phyloP scores from a whole-genome alignment of 208 protist genomes.

The Polymyxa betae region DNA sequence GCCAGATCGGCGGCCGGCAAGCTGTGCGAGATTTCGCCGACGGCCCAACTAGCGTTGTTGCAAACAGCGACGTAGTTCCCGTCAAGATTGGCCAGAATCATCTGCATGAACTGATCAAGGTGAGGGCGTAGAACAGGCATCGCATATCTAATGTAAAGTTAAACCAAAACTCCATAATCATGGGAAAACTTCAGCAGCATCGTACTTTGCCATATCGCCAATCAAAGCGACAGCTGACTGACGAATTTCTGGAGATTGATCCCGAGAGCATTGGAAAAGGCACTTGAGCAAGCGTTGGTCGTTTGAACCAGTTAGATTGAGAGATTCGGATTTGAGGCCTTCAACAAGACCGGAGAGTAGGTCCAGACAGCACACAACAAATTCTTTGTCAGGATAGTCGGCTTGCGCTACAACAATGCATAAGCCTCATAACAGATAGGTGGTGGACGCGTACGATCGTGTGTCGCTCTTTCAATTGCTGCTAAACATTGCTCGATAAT shows the following conservation, averaged over 20 bases:
- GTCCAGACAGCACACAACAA: conserved; percentile 79
- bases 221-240: conserved; percentile 79
- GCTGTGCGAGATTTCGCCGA: conserved; percentile 76
- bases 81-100: conserved; percentile 55
- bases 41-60: conserved; percentile 82
- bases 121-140: conserved; percentile 65
- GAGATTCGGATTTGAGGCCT: conserved; percentile 69
- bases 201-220: conserved; percentile 76
- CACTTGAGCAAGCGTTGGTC: conserved; percentile 69
- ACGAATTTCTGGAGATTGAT: conserved; percentile 68
- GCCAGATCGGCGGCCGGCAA: conserved; percentile 63
- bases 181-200: neutral
- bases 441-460: neutral
- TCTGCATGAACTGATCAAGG: conserved; percentile 69
- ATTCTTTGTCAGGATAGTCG: conserved; percentile 72
- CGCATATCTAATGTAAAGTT: neutral
- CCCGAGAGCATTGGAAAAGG: conserved; percentile 67
- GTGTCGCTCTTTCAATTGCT: neutral
- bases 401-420: neutral
- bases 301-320: conserved; percentile 65
- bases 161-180: neutral
- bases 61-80: conserved; percentile 75
- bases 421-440: neutral
- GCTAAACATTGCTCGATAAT: conserved; percentile 60
- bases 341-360: conserved; percentile 76